Evolutionary conservation across 129 eudicot genomes (phyloP), one percentile per base, ranked within the genome.

Genomic region (Lactuca sativa): DNA sequence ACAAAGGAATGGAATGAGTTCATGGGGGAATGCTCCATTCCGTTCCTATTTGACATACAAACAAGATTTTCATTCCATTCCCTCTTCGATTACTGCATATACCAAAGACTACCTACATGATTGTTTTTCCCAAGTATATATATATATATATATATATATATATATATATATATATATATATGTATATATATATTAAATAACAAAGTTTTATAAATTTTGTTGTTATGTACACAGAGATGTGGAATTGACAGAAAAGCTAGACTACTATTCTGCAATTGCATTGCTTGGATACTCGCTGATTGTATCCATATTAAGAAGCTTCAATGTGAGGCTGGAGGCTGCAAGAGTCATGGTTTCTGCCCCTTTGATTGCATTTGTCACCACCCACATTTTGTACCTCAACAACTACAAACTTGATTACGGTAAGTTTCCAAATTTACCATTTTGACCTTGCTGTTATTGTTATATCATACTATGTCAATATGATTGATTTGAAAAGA

Each of bases 281-380:
- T 76, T 88, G 67, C 90, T 91, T 60, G 97, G 97, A 53, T 91
- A 83, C 75, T 85, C 93, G 12, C 88, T 91, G 56, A 70, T 88
- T 52, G 62, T 88, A 74, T 82, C 96, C 52, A 80, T 88, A 52
- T 55, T 91, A 72, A 88, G 97, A 78, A 84, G 93, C 74, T 86
- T 91, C 78, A 71, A 67, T 32, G 82, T 91, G 66, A 83, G 81
- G 80, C 74, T 62, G 64, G 97, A 88, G 77, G 96, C 97, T 52
- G 81, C 88, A 67, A 84, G 93, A 75, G 97, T 91, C 73, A 88
- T 91, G 97, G 96, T 91, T 70, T 82, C 97, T 48, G 97, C 97
- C 63, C 97, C 97, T 9, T 70, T 91, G 48, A 60, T 88, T 57
- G 96, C 96, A 58, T 91, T 91, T 73, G 64, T 78, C 66, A 79